Conservation (phyloP, 2,329 filamentous ascomycete species). For the Trichoderma cornu-damae region DNA sequence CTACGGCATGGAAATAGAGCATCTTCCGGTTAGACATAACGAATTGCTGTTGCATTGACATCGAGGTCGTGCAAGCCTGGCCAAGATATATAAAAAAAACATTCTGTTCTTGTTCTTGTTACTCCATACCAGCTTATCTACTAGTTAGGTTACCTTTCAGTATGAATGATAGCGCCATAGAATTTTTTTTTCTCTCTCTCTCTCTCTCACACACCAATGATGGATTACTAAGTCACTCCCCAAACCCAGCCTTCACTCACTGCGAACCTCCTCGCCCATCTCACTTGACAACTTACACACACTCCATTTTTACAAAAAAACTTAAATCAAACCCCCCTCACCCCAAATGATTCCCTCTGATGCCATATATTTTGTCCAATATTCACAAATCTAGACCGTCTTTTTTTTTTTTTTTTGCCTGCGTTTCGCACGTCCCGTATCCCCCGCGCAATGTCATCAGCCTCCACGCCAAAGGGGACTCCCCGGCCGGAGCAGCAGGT, state of each 20-base stretch:
- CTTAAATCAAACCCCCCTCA: not conserved
- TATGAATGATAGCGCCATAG: too few relatives aligned
- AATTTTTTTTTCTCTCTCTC: too few relatives aligned
- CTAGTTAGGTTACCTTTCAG: too few relatives aligned
- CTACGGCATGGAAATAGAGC: too few relatives aligned
- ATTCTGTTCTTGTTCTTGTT: too few relatives aligned
- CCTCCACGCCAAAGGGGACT: conserved; percentile 21
- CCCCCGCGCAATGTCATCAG: conserved; percentile 27
- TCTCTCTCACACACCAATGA: too few relatives aligned
- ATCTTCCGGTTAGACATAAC: too few relatives aligned
- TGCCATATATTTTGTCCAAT: not conserved
- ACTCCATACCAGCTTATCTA: too few relatives aligned
- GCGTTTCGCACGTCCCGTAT: conserved; percentile 22
- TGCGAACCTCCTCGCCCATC: not conserved
- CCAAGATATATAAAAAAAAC: not conserved
- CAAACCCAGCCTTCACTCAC: not conserved
- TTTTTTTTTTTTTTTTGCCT: not conserved
- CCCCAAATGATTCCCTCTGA: too few relatives aligned
- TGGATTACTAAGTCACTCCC: conserved; percentile 10
- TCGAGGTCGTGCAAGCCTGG: not conserved
- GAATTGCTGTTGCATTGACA: not conserved
- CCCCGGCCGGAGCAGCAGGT: conserved; percentile 26
- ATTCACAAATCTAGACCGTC: not conserved
- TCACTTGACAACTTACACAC: not conserved
- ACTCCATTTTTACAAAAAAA: conserved; percentile 2